Evolutionary conservation across 2,329 filamentous ascomycete species (phyloP).

Genomic region (Colletotrichum sp.): DNA sequence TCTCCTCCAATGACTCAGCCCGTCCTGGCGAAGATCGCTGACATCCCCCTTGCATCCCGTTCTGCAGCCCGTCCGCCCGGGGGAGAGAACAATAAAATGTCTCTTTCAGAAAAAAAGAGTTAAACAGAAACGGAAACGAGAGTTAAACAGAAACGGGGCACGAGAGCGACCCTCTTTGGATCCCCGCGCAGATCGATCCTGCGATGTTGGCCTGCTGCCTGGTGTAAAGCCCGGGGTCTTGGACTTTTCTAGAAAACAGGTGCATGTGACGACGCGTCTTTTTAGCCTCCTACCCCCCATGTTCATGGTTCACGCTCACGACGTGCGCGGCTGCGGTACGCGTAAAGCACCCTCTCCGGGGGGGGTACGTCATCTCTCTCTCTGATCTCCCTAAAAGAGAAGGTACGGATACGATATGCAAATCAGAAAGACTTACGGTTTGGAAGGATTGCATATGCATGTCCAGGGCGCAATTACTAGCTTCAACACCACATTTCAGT

Average conservation of each 20-base stretch:
- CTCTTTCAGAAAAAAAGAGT: not conserved
- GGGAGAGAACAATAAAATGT: not conserved
- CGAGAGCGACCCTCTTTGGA: not conserved
- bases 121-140: too few species aligned
- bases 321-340: not conserved
- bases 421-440: not conserved
- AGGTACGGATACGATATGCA: not conserved
- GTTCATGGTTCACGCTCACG: not conserved
- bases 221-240: not conserved
- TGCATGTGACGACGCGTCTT: slow-evolving; percentile 16
- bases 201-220: not conserved
- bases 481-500: not conserved
- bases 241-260: not conserved
- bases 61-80: not conserved
- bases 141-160: too few species aligned
- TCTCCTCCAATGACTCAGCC: not conserved
- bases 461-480: not conserved
- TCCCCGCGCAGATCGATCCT: not conserved
- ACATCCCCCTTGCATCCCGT: not conserved
- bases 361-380: slow-evolving; percentile 5
- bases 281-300: not conserved
- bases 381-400: not conserved
- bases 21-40: not conserved
- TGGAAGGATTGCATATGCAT: not conserved
- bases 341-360: slow-evolving; percentile 1